Evolutionary conservation across 129 eudicot species (phyloP).

Genomic region (Oenanthe sinensis): DNA sequence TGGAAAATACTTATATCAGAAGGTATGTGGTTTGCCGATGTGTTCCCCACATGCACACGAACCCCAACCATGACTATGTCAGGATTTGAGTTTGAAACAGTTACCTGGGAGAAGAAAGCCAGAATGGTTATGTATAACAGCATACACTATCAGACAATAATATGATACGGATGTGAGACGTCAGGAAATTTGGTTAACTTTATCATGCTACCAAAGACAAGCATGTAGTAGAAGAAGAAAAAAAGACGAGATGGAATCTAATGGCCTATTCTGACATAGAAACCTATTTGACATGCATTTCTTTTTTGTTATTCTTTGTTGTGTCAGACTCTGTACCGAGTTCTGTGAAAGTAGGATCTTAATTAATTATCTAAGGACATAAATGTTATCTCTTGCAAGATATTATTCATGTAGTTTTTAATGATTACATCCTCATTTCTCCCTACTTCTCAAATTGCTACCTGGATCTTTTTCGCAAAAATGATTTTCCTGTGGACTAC

Average conservation of each 20-base stretch:
- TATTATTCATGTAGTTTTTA: background rate
- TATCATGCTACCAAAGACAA: conserved; percentile 4
- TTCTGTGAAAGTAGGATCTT: background rate
- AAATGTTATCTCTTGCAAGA: background rate
- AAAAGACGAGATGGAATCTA: background rate
- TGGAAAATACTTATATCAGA: conserved; percentile 90
- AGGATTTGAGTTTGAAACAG: conserved; percentile 81
- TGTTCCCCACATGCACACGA: conserved; percentile 91
- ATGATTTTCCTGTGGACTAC: background rate
- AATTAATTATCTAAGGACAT: background rate
- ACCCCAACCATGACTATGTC: conserved; percentile 97
- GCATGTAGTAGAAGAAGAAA: background rate
- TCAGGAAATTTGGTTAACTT: background rate
- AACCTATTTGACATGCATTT: background rate
- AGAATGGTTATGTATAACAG: background rate
- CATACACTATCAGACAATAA: background rate
- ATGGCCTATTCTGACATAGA: background rate
- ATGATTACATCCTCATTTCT: background rate
- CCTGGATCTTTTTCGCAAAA: background rate
- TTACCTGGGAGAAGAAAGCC: conserved; percentile 37
- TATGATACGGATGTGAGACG: background rate
- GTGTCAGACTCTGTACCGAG: background rate
- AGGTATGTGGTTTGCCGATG: conserved; percentile 90
- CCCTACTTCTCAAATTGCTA: background rate
- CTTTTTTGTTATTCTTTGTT: background rate